These are phyloP conservation scores for Apiotrichum laibachii DNA, from an alignment of 1,284 basidiomycete genomes.

Conservation along the genomic window DNA sequence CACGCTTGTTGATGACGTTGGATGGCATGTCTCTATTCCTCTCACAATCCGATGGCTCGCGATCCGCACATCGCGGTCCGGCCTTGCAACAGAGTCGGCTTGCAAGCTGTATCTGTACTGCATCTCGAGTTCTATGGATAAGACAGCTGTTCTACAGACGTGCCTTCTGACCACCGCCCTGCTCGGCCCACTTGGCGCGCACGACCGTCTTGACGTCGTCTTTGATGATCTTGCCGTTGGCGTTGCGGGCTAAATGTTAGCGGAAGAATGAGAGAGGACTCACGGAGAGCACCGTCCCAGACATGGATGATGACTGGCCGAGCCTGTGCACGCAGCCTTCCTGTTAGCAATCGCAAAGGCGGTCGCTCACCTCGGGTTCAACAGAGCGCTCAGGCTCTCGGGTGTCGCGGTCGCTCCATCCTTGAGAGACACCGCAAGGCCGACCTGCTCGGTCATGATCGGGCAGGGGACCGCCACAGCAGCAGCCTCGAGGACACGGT, in stretches of 20 bases:
- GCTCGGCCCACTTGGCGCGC: background rate
- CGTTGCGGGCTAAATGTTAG: background rate
- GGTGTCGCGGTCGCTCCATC: slow-evolving; percentile 9
- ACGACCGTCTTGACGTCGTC: slow-evolving; percentile 11
- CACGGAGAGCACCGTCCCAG: background rate
- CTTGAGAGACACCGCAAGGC: slow-evolving; percentile 30
- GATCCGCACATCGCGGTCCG: no score
- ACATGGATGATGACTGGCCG: background rate
- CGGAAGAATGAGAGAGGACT: background rate
- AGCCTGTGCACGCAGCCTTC: background rate
- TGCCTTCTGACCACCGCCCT: background rate
- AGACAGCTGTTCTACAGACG: no score
- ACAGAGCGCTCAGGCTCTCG: background rate
- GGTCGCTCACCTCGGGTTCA: background rate
- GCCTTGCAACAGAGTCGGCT: no score
- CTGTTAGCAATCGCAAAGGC: background rate
- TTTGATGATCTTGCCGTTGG: slow-evolving; percentile 10
- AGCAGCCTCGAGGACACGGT: slow-evolving; percentile 34
- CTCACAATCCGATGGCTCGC: no score
- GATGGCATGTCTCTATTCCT: no score
- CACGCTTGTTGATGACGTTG: no score
- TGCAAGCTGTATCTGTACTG: no score
- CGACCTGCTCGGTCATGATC: slow-evolving; percentile 40
- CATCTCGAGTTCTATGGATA: no score
- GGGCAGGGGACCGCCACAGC: slow-evolving; percentile 38